Conservation (phyloP, 2,329 filamentous ascomycete species). For the Polychaeton citri region DNA sequence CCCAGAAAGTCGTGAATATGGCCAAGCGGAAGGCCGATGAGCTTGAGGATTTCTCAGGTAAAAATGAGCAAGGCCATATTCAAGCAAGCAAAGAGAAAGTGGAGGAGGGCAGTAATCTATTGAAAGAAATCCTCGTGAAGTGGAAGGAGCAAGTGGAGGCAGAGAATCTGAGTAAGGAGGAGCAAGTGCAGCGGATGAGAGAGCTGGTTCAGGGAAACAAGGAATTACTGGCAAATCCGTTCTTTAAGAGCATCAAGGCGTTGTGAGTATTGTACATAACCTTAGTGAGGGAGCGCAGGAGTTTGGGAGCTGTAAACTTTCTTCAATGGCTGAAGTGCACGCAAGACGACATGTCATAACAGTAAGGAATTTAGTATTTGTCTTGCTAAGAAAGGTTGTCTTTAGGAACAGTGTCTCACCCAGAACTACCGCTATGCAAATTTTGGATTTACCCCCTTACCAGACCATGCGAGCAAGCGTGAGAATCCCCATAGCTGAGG, state of each 20-base stretch:
- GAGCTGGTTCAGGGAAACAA: constrained; percentile 65
- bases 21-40: constrained; percentile 98
- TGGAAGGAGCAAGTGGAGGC: constrained; percentile 61
- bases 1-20: constrained; percentile 95
- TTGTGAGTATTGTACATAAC: constrained; percentile 17
- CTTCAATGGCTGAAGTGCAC: too few species aligned
- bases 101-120: constrained; percentile 69
- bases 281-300: not conserved
- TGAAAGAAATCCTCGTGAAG: constrained; percentile 68
- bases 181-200: constrained; percentile 66
- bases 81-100: constrained; percentile 73
- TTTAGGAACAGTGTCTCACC: too few species aligned
- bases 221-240: constrained; percentile 47
- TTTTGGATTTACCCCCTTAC: too few species aligned
- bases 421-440: too few species aligned
- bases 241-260: constrained; percentile 49
- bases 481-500: too few species aligned
- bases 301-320: not conserved
- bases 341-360: too few species aligned
- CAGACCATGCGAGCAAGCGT: too few species aligned
- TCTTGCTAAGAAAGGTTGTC: too few species aligned
- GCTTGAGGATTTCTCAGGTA: constrained; percentile 83
- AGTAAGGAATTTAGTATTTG: too few species aligned
- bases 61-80: constrained; percentile 44
- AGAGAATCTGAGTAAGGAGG: constrained; percentile 51